Evolutionary conservation across 768 basidiomycete genomes (phyloP).

Genomic region (Russula sp.): DNA sequence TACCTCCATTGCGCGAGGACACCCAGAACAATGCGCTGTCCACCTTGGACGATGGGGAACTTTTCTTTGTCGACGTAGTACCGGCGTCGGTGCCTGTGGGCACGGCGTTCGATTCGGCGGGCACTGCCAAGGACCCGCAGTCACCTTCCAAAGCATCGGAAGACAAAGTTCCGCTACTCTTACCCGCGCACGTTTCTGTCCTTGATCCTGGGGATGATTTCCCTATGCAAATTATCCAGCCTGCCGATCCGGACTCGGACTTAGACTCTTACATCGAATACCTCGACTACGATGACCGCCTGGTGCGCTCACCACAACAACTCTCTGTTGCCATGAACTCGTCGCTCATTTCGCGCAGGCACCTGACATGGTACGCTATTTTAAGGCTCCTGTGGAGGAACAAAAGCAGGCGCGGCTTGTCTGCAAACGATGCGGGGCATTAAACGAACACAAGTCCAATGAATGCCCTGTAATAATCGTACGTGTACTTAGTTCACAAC

Average conservation of each 20-base stretch:
- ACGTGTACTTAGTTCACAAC: constrained; percentile 25
- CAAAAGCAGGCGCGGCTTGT: constrained; percentile 42
- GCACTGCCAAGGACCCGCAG: constrained; percentile 5
- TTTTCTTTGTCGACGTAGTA: constrained; percentile 47
- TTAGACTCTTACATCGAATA: constrained; percentile 69
- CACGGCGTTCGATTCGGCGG: constrained; percentile 21
- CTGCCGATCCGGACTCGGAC: constrained; percentile 44
- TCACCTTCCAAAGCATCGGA: neutral
- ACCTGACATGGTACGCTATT: constrained; percentile 52
- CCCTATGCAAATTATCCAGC: constrained; percentile 41
- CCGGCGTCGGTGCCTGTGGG: constrained; percentile 32
- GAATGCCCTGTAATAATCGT: constrained; percentile 73
- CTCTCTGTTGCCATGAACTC: neutral
- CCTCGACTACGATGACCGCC: constrained; percentile 59
- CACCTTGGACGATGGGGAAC: neutral
- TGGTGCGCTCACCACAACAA: constrained; percentile 32
- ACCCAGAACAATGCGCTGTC: neutral
- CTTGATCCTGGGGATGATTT: constrained; percentile 31
- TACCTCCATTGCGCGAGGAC: neutral
- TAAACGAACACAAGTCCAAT: constrained; percentile 58
- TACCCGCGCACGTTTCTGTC: constrained; percentile 67
- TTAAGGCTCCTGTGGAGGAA: constrained; percentile 39
- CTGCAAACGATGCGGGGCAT: constrained; percentile 73
- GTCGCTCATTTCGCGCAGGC: constrained; percentile 31
- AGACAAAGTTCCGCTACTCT: constrained; percentile 33